These are phyloP conservation scores for Fonsecaea monophora DNA, from an alignment of 2,329 filamentous ascomycete species.

Conservation along the genomic window DNA sequence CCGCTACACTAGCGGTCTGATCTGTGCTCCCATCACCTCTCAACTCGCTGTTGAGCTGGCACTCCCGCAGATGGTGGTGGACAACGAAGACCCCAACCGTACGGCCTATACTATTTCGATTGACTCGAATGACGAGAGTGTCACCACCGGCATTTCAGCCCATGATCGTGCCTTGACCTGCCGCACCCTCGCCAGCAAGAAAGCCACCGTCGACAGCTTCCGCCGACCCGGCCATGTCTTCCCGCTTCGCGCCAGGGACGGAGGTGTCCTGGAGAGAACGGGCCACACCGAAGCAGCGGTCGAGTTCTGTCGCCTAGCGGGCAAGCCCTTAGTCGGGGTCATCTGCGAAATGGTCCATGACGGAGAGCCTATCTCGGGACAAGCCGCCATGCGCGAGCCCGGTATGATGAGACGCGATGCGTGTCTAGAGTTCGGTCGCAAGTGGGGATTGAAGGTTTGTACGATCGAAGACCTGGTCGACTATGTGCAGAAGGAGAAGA, in stretches of 20 bases:
- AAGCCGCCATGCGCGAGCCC: slow-evolving; percentile 65
- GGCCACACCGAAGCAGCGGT: slow-evolving; percentile 95
- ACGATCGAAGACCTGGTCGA: slow-evolving; percentile 90
- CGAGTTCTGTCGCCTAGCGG: slow-evolving; percentile 85
- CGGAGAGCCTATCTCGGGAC: slow-evolving; percentile 67
- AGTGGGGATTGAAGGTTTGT: slow-evolving; percentile 89
- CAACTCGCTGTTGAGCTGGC: slow-evolving; percentile 72
- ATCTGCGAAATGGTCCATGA: slow-evolving; percentile 94
- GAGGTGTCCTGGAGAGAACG: slow-evolving; percentile 77
- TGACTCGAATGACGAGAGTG: slow-evolving; percentile 74
- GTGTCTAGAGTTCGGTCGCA: slow-evolving; percentile 84
- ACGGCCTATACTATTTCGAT: slow-evolving; percentile 94
- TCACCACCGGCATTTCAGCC: slow-evolving; percentile 89
- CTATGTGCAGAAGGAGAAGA: slow-evolving; percentile 79
- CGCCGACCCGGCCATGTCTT: slow-evolving; percentile 88
- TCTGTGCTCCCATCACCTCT: slow-evolving; percentile 84
- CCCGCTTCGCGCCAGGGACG: slow-evolving; percentile 77
- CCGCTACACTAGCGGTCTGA: slow-evolving; percentile 83
- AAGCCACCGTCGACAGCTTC: slow-evolving; percentile 66
- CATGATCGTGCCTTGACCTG: slow-evolving; percentile 85
- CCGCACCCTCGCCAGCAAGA: slow-evolving; percentile 73
- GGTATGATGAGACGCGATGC: slow-evolving; percentile 92
- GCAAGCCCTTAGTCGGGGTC: slow-evolving; percentile 75
- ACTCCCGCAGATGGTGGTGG: slow-evolving; percentile 86
- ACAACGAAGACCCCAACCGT: slow-evolving; percentile 76